Evolutionary conservation across 306 rosid species (phyloP), one percentile per base, ranked within the genome.

Genomic region (Fragaria nilgerrensis): DNA sequence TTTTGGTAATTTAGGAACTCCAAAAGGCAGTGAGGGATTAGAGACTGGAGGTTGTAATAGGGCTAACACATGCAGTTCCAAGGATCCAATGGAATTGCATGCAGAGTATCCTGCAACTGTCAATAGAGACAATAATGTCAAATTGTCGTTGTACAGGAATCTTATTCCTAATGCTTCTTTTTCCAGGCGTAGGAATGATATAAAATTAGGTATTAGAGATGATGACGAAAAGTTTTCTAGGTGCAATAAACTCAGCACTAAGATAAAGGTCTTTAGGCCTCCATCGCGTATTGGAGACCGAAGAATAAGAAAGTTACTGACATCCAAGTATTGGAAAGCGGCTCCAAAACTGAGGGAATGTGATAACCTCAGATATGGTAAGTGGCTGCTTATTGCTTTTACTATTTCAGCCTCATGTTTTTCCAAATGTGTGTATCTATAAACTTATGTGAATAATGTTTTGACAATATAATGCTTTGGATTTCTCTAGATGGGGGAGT

Each of bases 341-440:
- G 95, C 89, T 83, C 97, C 97, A 22, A 94, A 88, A 71, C 83
- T 90, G 86, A 90, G 87, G 90, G 97, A 95, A 64, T 92, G 52
- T 75, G 93, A 89, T 74, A 77, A 68, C 77, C 73, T 82, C 66
- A 87, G 90, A 89, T 83, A 83, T 76, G 98, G 98, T 94, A 83
- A 83, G 84, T 67, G 65, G 74, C 43, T 62, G 23, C 44, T 75
- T 61, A 29, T 44, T 79, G 70, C 32, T 71, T 74, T 75, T 74
- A 29, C 55, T 68, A 48, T 48, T 36, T 56, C 74, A 68, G n/a
- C 62, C 58, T 77, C 7, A 27, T 72, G 17, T 55, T 47, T 55
- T 9, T 22, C 3, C 48, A 29, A 50, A 22, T 39, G 47, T 75
- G 20, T 7, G 14, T 67, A 45, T 48, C 36, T 23, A 45, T 59